Evolutionary conservation across 441 rosid genomes (phyloP), one percentile per base, ranked within the genome.

Genomic region (Mallotus repandus): DNA sequence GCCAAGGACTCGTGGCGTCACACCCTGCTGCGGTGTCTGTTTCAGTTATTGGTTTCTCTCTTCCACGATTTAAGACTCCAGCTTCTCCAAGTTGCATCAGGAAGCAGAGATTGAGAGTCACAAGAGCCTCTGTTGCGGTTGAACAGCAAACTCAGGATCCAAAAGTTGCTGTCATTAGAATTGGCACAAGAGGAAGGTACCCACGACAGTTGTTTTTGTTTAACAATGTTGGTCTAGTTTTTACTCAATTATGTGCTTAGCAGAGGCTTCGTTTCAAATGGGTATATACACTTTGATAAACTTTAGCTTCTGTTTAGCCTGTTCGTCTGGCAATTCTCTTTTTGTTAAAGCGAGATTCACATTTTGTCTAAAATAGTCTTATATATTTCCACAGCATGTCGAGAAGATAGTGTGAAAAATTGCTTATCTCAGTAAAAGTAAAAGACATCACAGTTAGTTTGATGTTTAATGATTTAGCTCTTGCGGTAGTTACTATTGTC

Each of bases 151-250:
- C 92, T 35, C 88, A 87, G 79, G 76, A 85, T 62, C 75, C 83
- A 46, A 83, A 80, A 73, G 91, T 91, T 45, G 86, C 94, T 21
- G 81, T 89, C 25, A 74, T 94, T 67, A 82, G 93, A 86, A 94
- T 94, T 71, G 99, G 99, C 60, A 94, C 98, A 14, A 77, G 99
- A 67, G 99, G 99, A 85, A 94, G 99, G 99, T 92, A 69, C 41
- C 7, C 25, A 7, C 18, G 69, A 49, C 25, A 15, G 8, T 41
- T 60, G n/a, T 16, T 63, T 53, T n/a, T 4, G 41, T 38, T 52
- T 53, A 57, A 16, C 32, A 74, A 52, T 64, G 35, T 41, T 25
- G 35, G 48, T 69, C 16, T 73, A 25, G n/a, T 71, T 60, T 73
- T 58, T 38, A 22, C 63, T 38, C 25, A 8, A 65, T 71, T 64